phyloP scores from a whole-genome alignment of 1,284 basidiomycete genomes.

The Ganoderma multipileum region DNA sequence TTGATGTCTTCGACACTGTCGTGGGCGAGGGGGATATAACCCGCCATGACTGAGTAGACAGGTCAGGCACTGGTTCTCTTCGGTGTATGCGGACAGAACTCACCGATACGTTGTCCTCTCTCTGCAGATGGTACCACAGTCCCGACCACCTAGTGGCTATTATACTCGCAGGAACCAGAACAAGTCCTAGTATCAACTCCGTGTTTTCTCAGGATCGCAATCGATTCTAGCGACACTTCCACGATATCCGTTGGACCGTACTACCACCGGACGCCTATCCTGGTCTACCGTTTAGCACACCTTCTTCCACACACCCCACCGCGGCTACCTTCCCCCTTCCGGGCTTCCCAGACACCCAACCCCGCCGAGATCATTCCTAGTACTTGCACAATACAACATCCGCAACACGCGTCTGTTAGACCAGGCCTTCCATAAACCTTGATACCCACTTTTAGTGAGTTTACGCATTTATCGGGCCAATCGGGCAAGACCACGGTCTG shows the following conservation, averaged over 20 bases:
- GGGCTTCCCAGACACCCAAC: background rate
- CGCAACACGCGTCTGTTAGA: background rate
- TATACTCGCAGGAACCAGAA: conserved; percentile 1
- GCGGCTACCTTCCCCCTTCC: background rate
- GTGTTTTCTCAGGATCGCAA: conserved; percentile 2
- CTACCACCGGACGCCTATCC: background rate
- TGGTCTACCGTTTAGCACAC: background rate
- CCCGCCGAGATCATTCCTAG: background rate
- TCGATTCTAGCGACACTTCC: background rate
- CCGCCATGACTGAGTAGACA: background rate
- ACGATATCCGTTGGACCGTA: background rate
- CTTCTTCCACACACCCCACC: background rate
- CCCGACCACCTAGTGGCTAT: background rate
- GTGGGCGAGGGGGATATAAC: background rate
- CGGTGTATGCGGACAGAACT: background rate
- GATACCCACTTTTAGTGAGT: background rate
- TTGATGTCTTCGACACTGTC: conserved; percentile 2
- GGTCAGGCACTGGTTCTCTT: background rate
- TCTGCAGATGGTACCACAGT: background rate
- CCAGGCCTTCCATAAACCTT: background rate
- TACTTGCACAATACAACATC: background rate
- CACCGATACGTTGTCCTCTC: background rate
- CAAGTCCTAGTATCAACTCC: background rate
- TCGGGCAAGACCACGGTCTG: background rate
- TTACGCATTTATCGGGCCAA: background rate